Conservation (phyloP, 371 early-diverging fungal genomes). For the Rhizopus microsporus region DNA sequence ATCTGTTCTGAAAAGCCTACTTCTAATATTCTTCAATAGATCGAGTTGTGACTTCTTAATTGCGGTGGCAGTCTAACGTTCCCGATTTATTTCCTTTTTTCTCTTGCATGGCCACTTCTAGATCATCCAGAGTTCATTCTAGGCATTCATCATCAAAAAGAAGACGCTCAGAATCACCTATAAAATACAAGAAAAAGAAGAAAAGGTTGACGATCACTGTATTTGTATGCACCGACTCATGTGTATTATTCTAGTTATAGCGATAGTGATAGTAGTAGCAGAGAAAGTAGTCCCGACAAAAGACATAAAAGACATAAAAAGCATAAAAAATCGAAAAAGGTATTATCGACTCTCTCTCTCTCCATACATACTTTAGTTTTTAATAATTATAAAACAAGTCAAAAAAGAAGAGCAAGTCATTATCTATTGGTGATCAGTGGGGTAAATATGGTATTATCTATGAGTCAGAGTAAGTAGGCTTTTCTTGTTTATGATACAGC, state of each 20-base stretch:
- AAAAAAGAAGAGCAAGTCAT: constrained; percentile 31
- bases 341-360: not conserved
- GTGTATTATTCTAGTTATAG: constrained; percentile 1
- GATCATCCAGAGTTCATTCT: too few species aligned
- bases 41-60: too few species aligned
- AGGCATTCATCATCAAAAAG: too few species aligned
- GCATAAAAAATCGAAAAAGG: constrained; percentile 35
- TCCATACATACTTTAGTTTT: not conserved
- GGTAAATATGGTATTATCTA: constrained; percentile 64
- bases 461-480: constrained; percentile 44
- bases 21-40: too few species aligned
- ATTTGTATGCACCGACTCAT: too few species aligned
- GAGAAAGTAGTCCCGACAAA: constrained; percentile 22
- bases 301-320: constrained; percentile 46
- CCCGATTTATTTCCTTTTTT: too few species aligned
- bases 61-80: too few species aligned
- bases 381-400: constrained; percentile 29
- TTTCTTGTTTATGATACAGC: not conserved
- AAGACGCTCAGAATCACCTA: too few species aligned
- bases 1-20: too few species aligned
- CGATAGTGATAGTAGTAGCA: not conserved
- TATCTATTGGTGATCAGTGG: constrained; percentile 40
- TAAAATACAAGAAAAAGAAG: too few species aligned
- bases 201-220: too few species aligned
- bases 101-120: too few species aligned